These are phyloP conservation scores for Vigna reflexopilosa DNA, from an alignment of 306 rosid genomes.

Conservation along the genomic window DNA sequence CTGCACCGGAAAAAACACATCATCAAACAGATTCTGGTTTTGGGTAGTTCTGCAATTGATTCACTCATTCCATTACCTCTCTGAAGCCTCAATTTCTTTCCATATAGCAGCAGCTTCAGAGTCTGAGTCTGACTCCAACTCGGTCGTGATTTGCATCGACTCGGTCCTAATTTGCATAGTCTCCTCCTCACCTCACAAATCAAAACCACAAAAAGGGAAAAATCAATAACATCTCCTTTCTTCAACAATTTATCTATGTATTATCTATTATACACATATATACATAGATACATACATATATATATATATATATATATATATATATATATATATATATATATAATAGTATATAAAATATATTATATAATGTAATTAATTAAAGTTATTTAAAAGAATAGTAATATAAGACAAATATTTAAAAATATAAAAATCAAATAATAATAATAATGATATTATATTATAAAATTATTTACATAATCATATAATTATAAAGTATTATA, in stretches of 20 bases:
- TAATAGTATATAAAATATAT: too few relatives aligned
- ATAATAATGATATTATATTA: too few relatives aligned
- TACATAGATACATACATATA: too few relatives aligned
- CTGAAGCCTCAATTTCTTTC: conserved; percentile 74
- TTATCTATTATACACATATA: too few relatives aligned
- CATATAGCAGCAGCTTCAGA: conserved; percentile 44
- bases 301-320: too few relatives aligned
- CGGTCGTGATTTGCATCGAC: conserved; percentile 13
- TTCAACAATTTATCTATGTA: background rate
- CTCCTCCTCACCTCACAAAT: background rate
- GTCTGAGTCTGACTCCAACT: conserved; percentile 1
- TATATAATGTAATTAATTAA: too few relatives aligned
- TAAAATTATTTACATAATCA: too few relatives aligned
- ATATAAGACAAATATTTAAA: too few relatives aligned
- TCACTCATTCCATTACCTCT: conserved; percentile 57
- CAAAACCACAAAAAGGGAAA: background rate
- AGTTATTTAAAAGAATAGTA: too few relatives aligned
- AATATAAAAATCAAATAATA: too few relatives aligned
- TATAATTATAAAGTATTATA: too few relatives aligned
- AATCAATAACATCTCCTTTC: background rate
- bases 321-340: too few relatives aligned
- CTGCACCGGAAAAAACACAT: conserved; percentile 41
- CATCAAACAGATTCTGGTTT: background rate
- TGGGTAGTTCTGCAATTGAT: background rate
- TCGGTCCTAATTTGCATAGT: conserved; percentile 13